These are phyloP conservation scores for Cucumis hystrix DNA, from an alignment of 306 rosid species.

Conservation along the genomic window DNA sequence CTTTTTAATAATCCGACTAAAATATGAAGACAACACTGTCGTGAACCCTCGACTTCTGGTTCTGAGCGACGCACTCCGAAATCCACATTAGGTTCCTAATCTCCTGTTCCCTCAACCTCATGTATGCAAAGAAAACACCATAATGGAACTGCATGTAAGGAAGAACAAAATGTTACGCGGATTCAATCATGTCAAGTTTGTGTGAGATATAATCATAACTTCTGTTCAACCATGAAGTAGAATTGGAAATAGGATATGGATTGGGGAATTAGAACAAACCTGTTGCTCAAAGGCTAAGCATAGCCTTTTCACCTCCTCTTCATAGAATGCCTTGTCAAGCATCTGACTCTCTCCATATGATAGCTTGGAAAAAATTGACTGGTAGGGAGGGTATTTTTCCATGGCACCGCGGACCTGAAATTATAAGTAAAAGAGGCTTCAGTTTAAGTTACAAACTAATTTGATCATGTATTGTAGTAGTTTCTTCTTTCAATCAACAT, in stretches of 20 bases:
- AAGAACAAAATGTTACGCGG: not conserved
- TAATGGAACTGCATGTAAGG: conserved; percentile 71
- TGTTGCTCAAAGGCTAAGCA: conserved; percentile 96
- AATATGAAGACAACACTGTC: conserved; percentile 95
- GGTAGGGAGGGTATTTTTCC: conserved; percentile 97
- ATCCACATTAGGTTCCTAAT: conserved; percentile 97
- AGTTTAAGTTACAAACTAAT: not conserved
- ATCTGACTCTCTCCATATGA: conserved; percentile 95
- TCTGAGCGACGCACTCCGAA: conserved; percentile 95
- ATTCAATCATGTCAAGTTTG: not conserved
- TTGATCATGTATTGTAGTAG: not conserved
- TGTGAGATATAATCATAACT: not conserved
- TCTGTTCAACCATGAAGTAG: not conserved
- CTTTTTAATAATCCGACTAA: conserved; percentile 16
- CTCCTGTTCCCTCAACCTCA: conserved; percentile 98
- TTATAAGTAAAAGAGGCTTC: conserved; percentile 3
- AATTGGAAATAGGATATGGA: not conserved
- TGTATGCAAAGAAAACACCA: conserved; percentile 89
- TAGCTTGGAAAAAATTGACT: conserved; percentile 68
- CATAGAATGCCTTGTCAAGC: conserved; percentile 98
- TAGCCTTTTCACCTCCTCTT: conserved; percentile 98
- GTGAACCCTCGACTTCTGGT: conserved; percentile 94
- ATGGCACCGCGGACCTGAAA: conserved; percentile 71
- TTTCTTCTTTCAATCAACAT: not conserved
- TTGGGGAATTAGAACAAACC: conserved; percentile 24